Evolutionary conservation across 1,284 basidiomycete genomes (phyloP).

Genomic region (Ustilago bromivora): DNA sequence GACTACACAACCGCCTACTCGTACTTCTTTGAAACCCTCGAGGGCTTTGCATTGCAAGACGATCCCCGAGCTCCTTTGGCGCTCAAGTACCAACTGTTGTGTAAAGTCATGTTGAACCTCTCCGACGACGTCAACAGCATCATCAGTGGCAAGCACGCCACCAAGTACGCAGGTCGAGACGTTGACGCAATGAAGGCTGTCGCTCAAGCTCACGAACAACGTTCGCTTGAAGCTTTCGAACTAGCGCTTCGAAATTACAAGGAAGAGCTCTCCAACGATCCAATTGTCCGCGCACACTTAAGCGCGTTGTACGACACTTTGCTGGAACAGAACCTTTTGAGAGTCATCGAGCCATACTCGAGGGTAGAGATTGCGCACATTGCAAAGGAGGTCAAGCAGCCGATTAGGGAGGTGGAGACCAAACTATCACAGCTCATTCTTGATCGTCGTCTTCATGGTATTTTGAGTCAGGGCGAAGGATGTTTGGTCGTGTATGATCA

Average conservation of each 20-base stretch:
- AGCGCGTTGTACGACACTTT: slow-evolving; percentile 93
- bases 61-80: slow-evolving; percentile 79
- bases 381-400: slow-evolving; percentile 88
- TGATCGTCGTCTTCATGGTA: slow-evolving; percentile 92
- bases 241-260: slow-evolving; percentile 87
- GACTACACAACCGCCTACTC: slow-evolving; percentile 97
- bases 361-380: slow-evolving; percentile 91
- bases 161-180: slow-evolving; percentile 82
- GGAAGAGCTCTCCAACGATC: slow-evolving; percentile 89
- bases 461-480: slow-evolving; percentile 92
- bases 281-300: slow-evolving; percentile 92
- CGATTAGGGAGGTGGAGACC: slow-evolving; percentile 88
- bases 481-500: slow-evolving; percentile 91
- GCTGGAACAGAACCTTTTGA: slow-evolving; percentile 91
- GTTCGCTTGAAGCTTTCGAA: slow-evolving; percentile 90
- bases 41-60: slow-evolving; percentile 79
- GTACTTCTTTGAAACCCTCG: slow-evolving; percentile 97
- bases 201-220: slow-evolving; percentile 89
- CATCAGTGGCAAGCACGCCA: slow-evolving; percentile 85
- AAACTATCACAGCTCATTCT: slow-evolving; percentile 99
- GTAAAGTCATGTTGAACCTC: slow-evolving; percentile 96
- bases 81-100: slow-evolving; percentile 96
- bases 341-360: slow-evolving; percentile 95
- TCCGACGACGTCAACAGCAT: slow-evolving; percentile 91
- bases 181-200: slow-evolving; percentile 96